A percentile compares a stretch with the other conserved stretches of the same genome.
phyloP scores from a whole-genome alignment of 208 protist genomes.

The Acanthamoeba royreba region DNA sequence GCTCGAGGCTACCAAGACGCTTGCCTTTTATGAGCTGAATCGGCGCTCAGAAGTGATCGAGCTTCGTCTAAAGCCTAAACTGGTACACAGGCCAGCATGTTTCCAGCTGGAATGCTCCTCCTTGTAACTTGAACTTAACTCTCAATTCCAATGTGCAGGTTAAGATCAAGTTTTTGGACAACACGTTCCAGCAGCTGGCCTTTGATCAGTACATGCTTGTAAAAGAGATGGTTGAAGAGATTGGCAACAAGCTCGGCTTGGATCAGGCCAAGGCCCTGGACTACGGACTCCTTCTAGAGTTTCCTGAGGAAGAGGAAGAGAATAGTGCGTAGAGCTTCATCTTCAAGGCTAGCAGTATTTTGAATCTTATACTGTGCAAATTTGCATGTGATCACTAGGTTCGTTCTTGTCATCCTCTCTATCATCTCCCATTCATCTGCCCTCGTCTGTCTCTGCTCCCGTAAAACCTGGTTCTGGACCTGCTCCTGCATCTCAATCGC shows the following conservation, averaged over 20 bases:
- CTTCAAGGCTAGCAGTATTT: too few relatives aligned
- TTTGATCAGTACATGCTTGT: slow-evolving; percentile 5
- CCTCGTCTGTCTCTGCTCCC: not conserved
- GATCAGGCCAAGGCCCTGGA: not conserved
- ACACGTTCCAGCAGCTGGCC: slow-evolving; percentile 33
- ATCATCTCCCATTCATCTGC: not conserved
- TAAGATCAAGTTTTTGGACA: slow-evolving; percentile 43
- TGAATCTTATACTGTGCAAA: too few relatives aligned
- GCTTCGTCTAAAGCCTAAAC: slow-evolving; percentile 19
- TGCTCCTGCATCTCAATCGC: not conserved
- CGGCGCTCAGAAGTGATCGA: not conserved
- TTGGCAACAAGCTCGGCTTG: not conserved
- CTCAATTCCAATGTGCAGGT: not conserved
- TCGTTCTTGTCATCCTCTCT: not conserved
- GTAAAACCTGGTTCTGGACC: not conserved
- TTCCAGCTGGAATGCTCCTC: not conserved
- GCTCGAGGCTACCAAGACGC: slow-evolving; percentile 21
- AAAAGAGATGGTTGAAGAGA: slow-evolving; percentile 21
- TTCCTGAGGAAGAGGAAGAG: not conserved
- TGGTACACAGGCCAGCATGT: not conserved
- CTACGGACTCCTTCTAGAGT: slow-evolving; percentile 7
- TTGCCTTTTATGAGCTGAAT: slow-evolving; percentile 37
- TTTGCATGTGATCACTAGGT: too few relatives aligned
- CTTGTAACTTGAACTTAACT: not conserved
- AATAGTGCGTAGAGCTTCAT: not conserved